Evolutionary conservation across 2,329 filamentous ascomycete species (phyloP).

Genomic region (Camillea tinctor): DNA sequence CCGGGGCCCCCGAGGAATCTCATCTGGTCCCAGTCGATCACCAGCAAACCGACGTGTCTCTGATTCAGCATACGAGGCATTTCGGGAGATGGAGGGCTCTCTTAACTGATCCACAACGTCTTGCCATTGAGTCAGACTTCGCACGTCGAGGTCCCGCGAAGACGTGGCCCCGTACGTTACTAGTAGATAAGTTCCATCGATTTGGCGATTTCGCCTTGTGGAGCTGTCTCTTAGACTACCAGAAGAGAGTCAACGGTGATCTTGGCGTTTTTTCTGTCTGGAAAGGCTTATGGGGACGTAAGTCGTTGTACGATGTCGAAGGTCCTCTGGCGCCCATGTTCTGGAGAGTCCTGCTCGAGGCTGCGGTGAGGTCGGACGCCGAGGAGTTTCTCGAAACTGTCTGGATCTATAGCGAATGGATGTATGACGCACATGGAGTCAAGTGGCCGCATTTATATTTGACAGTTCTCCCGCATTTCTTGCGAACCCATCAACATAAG

Average conservation of each 20-base stretch:
- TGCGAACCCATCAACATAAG: constrained; percentile 39
- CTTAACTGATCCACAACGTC: constrained; percentile 24
- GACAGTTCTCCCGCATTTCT: constrained; percentile 44
- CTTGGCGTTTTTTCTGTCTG: constrained; percentile 28
- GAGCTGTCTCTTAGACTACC: constrained; percentile 31
- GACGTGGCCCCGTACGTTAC: constrained; percentile 16
- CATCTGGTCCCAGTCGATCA: neutral
- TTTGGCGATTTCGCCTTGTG: constrained; percentile 31
- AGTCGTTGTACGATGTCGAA: constrained; percentile 27
- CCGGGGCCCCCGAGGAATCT: constrained; percentile 10
- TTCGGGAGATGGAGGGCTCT: constrained; percentile 29
- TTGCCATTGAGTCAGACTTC: constrained; percentile 34
- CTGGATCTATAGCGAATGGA: constrained; percentile 42
- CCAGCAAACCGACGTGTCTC: constrained; percentile 8
- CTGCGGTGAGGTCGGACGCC: constrained; percentile 31
- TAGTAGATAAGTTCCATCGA: constrained; percentile 29
- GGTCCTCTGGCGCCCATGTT: constrained; percentile 26
- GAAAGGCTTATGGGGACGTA: constrained; percentile 34
- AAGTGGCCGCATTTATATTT: constrained; percentile 52
- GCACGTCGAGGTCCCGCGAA: constrained; percentile 25
- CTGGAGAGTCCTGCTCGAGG: constrained; percentile 33
- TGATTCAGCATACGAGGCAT: constrained; percentile 19
- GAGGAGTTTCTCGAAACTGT: constrained; percentile 34
- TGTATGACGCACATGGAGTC: constrained; percentile 37
- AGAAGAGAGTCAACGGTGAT: constrained; percentile 31